These are phyloP conservation scores for Yamadazyma membranifaciens DNA, from an alignment of 1,139 yeast species.

Conservation along the genomic window DNA sequence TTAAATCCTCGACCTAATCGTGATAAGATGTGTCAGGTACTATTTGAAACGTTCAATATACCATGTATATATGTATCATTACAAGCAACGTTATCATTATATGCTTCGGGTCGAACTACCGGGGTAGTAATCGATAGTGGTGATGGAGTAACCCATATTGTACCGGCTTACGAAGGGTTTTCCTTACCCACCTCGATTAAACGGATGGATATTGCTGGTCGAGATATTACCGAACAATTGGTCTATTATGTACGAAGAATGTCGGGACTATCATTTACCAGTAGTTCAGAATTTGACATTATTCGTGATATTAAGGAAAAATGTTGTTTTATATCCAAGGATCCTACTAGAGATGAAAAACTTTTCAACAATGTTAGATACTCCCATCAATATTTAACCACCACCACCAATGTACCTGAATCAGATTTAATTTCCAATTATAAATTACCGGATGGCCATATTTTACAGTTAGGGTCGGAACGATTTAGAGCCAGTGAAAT, in stretches of 20 bases:
- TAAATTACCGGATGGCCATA: conserved; percentile 82
- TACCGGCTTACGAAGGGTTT: conserved; percentile 90
- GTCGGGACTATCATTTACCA: conserved; percentile 58
- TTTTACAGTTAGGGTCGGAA: conserved; percentile 61
- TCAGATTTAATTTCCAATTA: conserved; percentile 42
- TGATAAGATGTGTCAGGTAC: conserved; percentile 68
- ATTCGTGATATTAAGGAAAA: conserved; percentile 78
- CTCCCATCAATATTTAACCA: conserved; percentile 1
- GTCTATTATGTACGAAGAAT: conserved; percentile 62
- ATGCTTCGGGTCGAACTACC: conserved; percentile 88
- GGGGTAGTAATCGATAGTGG: conserved; percentile 90
- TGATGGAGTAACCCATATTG: conserved; percentile 87
- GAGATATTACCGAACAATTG: conserved; percentile 78
- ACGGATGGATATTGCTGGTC: conserved; percentile 81
- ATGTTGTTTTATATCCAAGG: conserved; percentile 67
- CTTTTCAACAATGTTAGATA: conserved; percentile 39
- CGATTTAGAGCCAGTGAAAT: conserved; percentile 72
- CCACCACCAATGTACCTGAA: conserved; percentile 5
- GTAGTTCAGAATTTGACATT: conserved; percentile 80
- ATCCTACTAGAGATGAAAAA: conserved; percentile 67
- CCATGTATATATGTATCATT: conserved; percentile 83
- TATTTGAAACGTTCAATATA: conserved; percentile 82
- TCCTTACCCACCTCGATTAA: conserved; percentile 70
- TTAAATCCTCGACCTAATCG: conserved; percentile 72
- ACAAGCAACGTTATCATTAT: conserved; percentile 82